A percentile compares a stretch with the other conserved stretches of the same genome.
phyloP scores from a whole-genome alignment of 176 grass and related monocot species.

The Oryza australiensis region DNA sequence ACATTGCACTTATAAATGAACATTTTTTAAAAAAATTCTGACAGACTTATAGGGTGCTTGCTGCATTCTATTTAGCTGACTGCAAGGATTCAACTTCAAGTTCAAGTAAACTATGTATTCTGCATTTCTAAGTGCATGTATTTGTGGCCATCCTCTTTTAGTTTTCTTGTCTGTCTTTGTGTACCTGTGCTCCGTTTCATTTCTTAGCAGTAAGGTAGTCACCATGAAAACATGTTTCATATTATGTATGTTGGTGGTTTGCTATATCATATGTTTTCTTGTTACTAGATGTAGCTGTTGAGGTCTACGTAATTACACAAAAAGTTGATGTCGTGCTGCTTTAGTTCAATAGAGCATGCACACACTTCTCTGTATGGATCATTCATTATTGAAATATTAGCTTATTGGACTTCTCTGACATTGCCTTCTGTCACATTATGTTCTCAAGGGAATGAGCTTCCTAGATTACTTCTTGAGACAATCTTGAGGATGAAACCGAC shows the following conservation, averaged over 20 bases:
- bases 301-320: neutral
- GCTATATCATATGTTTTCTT: neutral
- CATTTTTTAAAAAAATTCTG: neutral
- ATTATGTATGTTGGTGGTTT: neutral
- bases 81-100: neutral
- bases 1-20: neutral
- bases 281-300: neutral
- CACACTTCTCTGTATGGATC: neutral
- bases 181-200: neutral
- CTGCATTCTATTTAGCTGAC: neutral
- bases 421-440: slow-evolving; percentile 5
- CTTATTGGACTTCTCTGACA: slow-evolving; percentile 8
- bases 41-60: neutral
- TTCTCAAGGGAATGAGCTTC: slow-evolving; percentile 75
- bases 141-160: neutral
- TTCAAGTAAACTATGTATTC: neutral
- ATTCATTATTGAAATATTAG: neutral
- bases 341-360: neutral
- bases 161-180: neutral
- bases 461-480: slow-evolving; percentile 66
- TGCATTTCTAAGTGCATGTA: neutral
- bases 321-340: neutral
- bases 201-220: neutral
- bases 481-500: slow-evolving; percentile 87
- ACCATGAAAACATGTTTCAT: neutral